phyloP scores from a whole-genome alignment of 768 basidiomycete genomes.

The Boletus subparvulus region DNA sequence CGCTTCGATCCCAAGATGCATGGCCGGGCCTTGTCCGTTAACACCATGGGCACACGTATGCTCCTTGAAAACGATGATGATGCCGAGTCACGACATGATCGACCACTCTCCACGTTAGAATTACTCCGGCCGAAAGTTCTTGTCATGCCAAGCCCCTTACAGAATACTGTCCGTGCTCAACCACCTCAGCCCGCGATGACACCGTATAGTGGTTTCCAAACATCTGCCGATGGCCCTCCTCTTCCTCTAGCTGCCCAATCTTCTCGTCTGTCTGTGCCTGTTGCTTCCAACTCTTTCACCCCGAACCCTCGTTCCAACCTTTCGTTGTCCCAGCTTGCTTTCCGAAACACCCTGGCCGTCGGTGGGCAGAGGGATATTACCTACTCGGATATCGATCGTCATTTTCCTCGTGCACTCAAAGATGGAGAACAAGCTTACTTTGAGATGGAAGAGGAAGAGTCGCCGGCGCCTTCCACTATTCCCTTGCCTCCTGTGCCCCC shows the following conservation, averaged over 20 bases:
- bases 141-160: slow-evolving; percentile 90
- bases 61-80: slow-evolving; percentile 55
- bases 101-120: slow-evolving; percentile 71
- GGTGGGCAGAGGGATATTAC: slow-evolving; percentile 65
- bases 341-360: slow-evolving; percentile 75
- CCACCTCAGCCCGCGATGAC: slow-evolving; percentile 35
- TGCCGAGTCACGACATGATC: slow-evolving; percentile 40
- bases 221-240: slow-evolving; percentile 62
- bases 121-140: slow-evolving; percentile 88
- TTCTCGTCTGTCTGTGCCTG: slow-evolving; percentile 43
- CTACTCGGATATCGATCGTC: slow-evolving; percentile 57
- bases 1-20: slow-evolving; percentile 83
- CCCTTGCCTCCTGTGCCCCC: slow-evolving; percentile 30
- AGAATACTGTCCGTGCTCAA: slow-evolving; percentile 41
- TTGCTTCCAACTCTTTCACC: slow-evolving; percentile 65
- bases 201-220: slow-evolving; percentile 58
- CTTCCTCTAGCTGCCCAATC: slow-evolving; percentile 73
- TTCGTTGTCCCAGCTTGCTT: slow-evolving; percentile 78
- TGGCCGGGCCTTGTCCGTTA: slow-evolving; percentile 60
- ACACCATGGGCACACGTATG: slow-evolving; percentile 64
- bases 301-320: slow-evolving; percentile 76
- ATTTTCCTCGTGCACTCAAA: slow-evolving; percentile 66
- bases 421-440: slow-evolving; percentile 79
- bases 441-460: slow-evolving; percentile 40
- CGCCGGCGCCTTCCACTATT: slow-evolving; percentile 32